These are phyloP conservation scores for Karstenula rhodostoma DNA, from an alignment of 2,329 filamentous ascomycete genomes.

Conservation along the genomic window DNA sequence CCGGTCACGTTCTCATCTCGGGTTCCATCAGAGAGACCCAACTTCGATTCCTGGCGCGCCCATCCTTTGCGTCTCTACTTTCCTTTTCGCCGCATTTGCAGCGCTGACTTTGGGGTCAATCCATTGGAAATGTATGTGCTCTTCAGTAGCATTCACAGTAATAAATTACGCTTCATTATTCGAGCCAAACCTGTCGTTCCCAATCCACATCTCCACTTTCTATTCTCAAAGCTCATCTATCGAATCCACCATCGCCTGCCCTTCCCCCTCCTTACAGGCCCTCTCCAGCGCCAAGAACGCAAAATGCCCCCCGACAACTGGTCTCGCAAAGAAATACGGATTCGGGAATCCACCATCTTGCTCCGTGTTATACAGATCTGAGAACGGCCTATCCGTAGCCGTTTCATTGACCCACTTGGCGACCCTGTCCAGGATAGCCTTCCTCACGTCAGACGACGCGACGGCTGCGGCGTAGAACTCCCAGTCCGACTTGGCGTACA, in stretches of 20 bases:
- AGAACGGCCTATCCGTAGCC: slow-evolving; percentile 75
- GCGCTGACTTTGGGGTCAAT: too few relatives aligned
- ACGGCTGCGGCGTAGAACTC: slow-evolving; percentile 88
- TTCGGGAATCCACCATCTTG: slow-evolving; percentile 77
- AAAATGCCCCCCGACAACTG: slow-evolving; percentile 87
- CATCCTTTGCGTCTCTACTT: background rate
- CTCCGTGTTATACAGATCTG: slow-evolving; percentile 84
- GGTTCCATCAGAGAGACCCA: background rate
- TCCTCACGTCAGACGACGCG: slow-evolving; percentile 71
- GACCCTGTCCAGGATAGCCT: slow-evolving; percentile 76
- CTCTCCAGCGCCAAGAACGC: slow-evolving; percentile 82
- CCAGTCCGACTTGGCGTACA: slow-evolving; percentile 92
- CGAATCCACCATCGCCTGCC: background rate
- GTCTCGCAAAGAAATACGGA: slow-evolving; percentile 79
- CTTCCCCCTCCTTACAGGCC: slow-evolving; percentile 61
- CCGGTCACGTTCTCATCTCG: background rate
- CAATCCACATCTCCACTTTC: background rate
- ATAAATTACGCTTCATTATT: too few relatives aligned
- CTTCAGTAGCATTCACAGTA: too few relatives aligned
- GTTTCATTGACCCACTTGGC: slow-evolving; percentile 88
- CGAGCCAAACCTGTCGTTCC: too few relatives aligned
- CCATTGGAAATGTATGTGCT: too few relatives aligned
- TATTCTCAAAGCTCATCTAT: background rate
- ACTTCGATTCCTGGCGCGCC: background rate
- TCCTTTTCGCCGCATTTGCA: too few relatives aligned